phyloP scores from a whole-genome alignment of 331 rosid genomes.

The Stylosanthes scabra region DNA sequence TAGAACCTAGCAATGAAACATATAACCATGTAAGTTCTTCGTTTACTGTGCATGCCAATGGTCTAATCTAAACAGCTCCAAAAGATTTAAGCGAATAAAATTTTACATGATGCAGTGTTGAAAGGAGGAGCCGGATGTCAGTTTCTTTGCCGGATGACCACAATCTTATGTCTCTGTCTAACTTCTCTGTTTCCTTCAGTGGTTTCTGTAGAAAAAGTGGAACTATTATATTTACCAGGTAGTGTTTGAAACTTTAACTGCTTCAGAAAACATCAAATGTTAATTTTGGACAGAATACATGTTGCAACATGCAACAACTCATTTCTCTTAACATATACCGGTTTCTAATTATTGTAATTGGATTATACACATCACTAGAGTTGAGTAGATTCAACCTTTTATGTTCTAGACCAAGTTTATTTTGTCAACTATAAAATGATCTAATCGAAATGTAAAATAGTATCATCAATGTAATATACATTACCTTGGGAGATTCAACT shows the following conservation, averaged over 20 bases:
- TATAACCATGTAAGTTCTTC: conserved; percentile 31
- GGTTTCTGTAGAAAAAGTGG: conserved; percentile 36
- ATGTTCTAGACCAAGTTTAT: neutral
- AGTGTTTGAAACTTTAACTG: conserved; percentile 22
- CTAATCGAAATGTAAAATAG: neutral
- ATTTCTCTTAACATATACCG: neutral
- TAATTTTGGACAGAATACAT: neutral
- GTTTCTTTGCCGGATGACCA: conserved; percentile 92
- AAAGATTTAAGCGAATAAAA: conserved; percentile 14
- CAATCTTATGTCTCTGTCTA: conserved; percentile 71
- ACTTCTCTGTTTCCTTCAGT: conserved; percentile 59
- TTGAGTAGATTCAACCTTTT: neutral
- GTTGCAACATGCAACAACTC: neutral
- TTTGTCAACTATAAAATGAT: neutral
- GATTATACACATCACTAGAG: neutral
- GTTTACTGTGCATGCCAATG: neutral
- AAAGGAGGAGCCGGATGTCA: conserved; percentile 79
- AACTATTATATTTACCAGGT: neutral
- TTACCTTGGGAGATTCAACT: conserved; percentile 69
- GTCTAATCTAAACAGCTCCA: neutral
- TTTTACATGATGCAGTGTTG: conserved; percentile 80
- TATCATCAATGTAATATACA: conserved; percentile 19
- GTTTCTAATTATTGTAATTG: conserved; percentile 4
- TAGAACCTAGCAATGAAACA: conserved; percentile 60
- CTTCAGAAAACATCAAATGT: conserved; percentile 13